These are phyloP conservation scores for Colletotrichum siamense DNA, from an alignment of 2,329 filamentous ascomycete species.

Conservation along the genomic window DNA sequence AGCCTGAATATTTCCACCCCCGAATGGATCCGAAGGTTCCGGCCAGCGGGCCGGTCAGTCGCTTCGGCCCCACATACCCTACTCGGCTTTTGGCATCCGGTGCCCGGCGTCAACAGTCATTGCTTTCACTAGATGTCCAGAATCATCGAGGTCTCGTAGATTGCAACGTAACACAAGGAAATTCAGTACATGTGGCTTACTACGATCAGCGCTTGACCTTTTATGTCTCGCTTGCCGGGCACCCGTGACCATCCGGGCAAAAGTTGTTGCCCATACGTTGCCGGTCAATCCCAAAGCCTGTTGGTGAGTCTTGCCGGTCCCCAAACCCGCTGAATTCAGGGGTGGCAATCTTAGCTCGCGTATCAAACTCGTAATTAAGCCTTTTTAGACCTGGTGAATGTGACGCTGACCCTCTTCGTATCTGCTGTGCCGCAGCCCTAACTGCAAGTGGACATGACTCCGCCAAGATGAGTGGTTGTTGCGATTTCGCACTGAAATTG, in stretches of 20 bases:
- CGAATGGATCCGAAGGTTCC: not conserved
- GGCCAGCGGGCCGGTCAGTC: not conserved
- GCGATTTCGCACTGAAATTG: not conserved
- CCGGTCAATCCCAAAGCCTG: not conserved
- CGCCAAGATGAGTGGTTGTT: not conserved
- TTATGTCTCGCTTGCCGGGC: not conserved
- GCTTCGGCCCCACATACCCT: not conserved
- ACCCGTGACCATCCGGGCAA: not conserved
- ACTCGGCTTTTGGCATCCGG: not conserved
- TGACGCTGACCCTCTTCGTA: not conserved
- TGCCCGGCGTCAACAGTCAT: not conserved
- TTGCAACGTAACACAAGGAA: not conserved
- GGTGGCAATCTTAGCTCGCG: not conserved
- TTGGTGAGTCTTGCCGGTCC: not conserved
- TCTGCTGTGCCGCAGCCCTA: not conserved
- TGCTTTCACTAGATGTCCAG: not conserved
- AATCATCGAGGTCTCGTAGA: not conserved
- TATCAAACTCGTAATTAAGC: not conserved
- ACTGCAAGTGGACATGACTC: not conserved
- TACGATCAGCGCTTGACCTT: not conserved
- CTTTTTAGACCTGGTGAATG: not conserved
- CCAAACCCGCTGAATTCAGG: not conserved
- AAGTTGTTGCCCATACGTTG: not conserved
- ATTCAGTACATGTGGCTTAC: not conserved
- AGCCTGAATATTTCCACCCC: not conserved